Conservation (phyloP, 2,329 filamentous ascomycete genomes). For the Plectosphaerella cucumerina region DNA sequence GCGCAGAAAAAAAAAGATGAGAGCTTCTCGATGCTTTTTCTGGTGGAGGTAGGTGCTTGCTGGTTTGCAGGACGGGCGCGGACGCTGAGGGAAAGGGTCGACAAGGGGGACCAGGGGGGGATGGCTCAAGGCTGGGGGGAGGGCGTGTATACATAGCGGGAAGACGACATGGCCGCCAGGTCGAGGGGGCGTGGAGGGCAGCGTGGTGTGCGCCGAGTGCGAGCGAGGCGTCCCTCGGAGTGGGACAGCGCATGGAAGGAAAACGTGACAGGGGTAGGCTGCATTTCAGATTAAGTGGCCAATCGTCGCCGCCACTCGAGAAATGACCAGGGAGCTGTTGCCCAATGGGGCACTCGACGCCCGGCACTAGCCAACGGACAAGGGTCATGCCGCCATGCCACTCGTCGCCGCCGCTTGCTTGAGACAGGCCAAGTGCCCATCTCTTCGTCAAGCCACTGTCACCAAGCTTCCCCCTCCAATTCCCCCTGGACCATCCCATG, state of each 20-base stretch:
- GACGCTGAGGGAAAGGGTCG: slow-evolving; percentile 16
- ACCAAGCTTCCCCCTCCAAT: slow-evolving; percentile 1
- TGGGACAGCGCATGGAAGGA: slow-evolving; percentile 35
- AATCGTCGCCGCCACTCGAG: slow-evolving; percentile 35
- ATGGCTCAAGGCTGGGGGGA: slow-evolving; percentile 10
- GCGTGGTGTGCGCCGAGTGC: neutral
- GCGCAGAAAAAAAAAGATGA: slow-evolving; percentile 4
- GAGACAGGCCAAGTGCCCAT: neutral
- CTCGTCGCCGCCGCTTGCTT: slow-evolving; percentile 1
- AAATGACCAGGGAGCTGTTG: slow-evolving; percentile 38
- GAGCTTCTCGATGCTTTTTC: slow-evolving; percentile 1
- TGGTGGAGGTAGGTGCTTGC: neutral
- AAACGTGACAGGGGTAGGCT: slow-evolving; percentile 44
- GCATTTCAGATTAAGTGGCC: slow-evolving; percentile 48
- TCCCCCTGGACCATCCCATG: neutral
- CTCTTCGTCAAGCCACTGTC: slow-evolving; percentile 2
- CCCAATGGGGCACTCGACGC: slow-evolving; percentile 45
- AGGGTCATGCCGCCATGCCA: slow-evolving; percentile 28
- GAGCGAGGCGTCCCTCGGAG: slow-evolving; percentile 2
- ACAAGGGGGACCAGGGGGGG: slow-evolving; percentile 17
- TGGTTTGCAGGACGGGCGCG: slow-evolving; percentile 6
- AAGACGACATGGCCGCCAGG: slow-evolving; percentile 6
- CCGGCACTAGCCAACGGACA: slow-evolving; percentile 42
- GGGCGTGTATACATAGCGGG: slow-evolving; percentile 21
- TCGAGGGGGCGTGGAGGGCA: slow-evolving; percentile 15